These are phyloP conservation scores for Stagonosporopsis rhizophila DNA, from an alignment of 2,329 filamentous ascomycete genomes.

Conservation along the genomic window DNA sequence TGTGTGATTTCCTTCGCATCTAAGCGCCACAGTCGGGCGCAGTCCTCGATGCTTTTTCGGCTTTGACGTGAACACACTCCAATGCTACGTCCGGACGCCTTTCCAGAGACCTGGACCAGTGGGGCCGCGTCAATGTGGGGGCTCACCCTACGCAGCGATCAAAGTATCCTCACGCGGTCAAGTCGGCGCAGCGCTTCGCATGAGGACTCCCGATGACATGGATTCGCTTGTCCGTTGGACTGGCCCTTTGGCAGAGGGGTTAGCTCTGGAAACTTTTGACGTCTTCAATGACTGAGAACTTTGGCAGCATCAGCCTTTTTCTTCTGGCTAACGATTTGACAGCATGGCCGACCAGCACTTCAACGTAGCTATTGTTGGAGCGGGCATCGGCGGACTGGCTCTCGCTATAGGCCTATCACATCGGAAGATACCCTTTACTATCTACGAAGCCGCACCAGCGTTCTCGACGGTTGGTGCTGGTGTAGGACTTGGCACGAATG, in stretches of 20 bases:
- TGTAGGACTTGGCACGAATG: conserved; percentile 50
- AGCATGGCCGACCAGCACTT: conserved; percentile 9
- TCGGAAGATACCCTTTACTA: conserved; percentile 27
- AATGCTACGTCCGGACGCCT: background rate
- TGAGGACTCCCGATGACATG: conserved; percentile 1
- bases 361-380: conserved; percentile 21
- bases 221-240: background rate
- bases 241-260: background rate
- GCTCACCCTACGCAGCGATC: background rate
- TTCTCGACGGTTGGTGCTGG: conserved; percentile 34
- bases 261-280: background rate
- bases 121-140: conserved; percentile 10
- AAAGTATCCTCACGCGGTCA: background rate
- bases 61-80: background rate
- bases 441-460: conserved; percentile 33
- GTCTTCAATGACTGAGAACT: background rate
- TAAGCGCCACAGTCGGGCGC: background rate
- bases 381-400: conserved; percentile 33
- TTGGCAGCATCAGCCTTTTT: background rate
- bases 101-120: background rate
- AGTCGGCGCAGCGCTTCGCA: background rate
- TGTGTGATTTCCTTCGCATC: background rate
- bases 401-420: conserved; percentile 32
- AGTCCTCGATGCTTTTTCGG: background rate
- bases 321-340: background rate